Base-by-base conservation (phyloP, 257 asterid species). In the Forsythia suspensa region DNA sequence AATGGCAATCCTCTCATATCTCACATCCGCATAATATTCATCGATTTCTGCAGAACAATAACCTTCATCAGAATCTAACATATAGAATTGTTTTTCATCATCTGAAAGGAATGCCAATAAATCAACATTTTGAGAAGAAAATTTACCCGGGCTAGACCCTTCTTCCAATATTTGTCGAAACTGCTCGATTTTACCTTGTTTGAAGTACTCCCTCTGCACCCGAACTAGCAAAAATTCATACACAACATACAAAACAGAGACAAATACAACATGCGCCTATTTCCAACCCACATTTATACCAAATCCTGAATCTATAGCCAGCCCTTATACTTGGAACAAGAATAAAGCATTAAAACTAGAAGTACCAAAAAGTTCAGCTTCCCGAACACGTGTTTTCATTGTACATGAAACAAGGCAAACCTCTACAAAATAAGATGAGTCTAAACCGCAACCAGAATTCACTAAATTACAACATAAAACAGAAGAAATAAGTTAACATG, bases 161-260 rank as follows among this genome's bases (percentile, higher is more conserved):
- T 93, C 99, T 87, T 93, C 99, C 85, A 96, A 84, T 80, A 96
- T 96, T 87, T 93, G 99, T 80, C 90, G 92, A 79, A 96, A 96
- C 80, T 96, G 98, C 55, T 90, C 95, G 4, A 91, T 78, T 85
- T 93, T 96, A 43, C 98, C 99, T 90, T 96, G 99, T 84, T 96
- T 96, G 87, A 96, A 96, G 84, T 96, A 96, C 86, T 96, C 99
- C 88, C 99, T 93, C 99, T 95, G 90, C 87, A 82, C 72, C 81
- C 84, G 79, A 77, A 79, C 52, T 43, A 77, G 74, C 69, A 81
- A 71, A 81, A 71, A 80, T 3, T 57, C 37, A 38, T 41, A 24
- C 8, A 72, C 18, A 69, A 42, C 52, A 71, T 37, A 41, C 41
- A 5, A 40, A 77, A 40, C 13, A 34, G 16, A 34, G 4, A 72